Evolutionary conservation across 2,329 filamentous ascomycete species (phyloP), one percentile per base, ranked within the genome.

Genomic region (Sarocladium oryzae): DNA sequence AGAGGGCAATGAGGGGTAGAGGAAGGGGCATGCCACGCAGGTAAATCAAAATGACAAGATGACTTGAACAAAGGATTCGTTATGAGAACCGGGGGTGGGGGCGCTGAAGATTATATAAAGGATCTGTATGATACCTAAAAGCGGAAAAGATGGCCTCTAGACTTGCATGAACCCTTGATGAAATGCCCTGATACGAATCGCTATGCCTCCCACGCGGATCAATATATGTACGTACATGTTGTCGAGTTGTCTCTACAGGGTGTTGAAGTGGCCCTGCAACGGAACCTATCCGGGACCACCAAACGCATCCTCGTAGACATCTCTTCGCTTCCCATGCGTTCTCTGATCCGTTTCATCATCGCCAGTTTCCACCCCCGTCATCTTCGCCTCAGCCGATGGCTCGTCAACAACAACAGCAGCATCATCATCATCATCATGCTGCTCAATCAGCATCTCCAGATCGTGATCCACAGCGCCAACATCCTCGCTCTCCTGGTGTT

Each of bases 21-120:
- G 90, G 91, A 56, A 84, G 89, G 52, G 89, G 89, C 32, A 93
- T 97, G 90, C 92, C 93, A 23, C 82, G 88, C 69, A 79, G 88
- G 75, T 92, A 77, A 63, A 52, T 51, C 6, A 26, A 18, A 28
- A 18, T 21, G 7, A 43, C 13, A 15, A 48, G 50, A 36, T 26
- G 28, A 58, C 32, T 30, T 30, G 13, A 30, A 30, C 33, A 18
- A 41, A 54, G 51, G 45, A 37, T 10, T 43, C 35, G 5, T 15
- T 30, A 9, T 16, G 33, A 15, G 33, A 53, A 51, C 56, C 55
- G 55, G 56, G 54, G 53, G 56, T 51, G 52, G 60, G 53, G 36
- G 36, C 53, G 54, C 53, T 45, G 30, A 49, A 40, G 52, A 50
- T 53, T 18, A 38, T 56, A 60, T 57, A 50, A 51, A 60, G 63